Conservation (phyloP, 768 basidiomycete genomes). For the Kwoniella sp. region DNA sequence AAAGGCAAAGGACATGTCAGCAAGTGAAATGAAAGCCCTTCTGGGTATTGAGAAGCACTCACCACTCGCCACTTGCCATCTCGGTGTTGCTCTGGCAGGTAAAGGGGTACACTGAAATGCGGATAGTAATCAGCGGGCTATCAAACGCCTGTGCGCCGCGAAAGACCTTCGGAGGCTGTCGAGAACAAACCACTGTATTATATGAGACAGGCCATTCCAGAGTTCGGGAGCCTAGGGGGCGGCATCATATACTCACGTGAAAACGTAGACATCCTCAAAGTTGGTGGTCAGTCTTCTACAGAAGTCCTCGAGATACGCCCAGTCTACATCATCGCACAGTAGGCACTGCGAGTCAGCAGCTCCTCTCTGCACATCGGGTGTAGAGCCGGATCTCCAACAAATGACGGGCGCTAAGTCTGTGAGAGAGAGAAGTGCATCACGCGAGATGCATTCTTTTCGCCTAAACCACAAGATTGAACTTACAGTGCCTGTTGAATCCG, state of each 20-base stretch:
- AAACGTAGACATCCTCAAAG: conserved; percentile 94
- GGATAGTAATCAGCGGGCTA: not conserved
- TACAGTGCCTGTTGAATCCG: conserved; percentile 96
- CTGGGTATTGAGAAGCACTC: too few relatives aligned
- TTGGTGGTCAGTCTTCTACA: conserved; percentile 82
- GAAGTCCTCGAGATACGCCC: conserved; percentile 96
- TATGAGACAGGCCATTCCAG: not conserved
- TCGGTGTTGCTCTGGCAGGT: conserved; percentile 77
- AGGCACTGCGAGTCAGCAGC: too few relatives aligned
- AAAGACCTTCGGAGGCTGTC: too few relatives aligned
- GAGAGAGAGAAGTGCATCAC: too few relatives aligned
- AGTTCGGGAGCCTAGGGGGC: not conserved
- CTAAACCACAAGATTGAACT: too few relatives aligned
- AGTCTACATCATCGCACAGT: too few relatives aligned
- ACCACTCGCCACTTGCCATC: conserved; percentile 97
- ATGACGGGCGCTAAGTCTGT: too few relatives aligned
- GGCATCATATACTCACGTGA: conserved; percentile 63
- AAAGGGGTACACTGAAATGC: conserved; percentile 72
- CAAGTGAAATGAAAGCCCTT: not conserved
- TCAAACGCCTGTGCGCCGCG: too few relatives aligned
- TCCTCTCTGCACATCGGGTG: too few relatives aligned
- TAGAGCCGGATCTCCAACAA: too few relatives aligned
- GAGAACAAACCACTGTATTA: too few relatives aligned
- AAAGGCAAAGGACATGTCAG: not conserved
- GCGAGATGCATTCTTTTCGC: too few relatives aligned